A percentile compares a stretch with the other conserved stretches of the same genome.
Conservation (phyloP, 2,329 filamentous ascomycete species). For the Fusarium papillatum region DNA sequence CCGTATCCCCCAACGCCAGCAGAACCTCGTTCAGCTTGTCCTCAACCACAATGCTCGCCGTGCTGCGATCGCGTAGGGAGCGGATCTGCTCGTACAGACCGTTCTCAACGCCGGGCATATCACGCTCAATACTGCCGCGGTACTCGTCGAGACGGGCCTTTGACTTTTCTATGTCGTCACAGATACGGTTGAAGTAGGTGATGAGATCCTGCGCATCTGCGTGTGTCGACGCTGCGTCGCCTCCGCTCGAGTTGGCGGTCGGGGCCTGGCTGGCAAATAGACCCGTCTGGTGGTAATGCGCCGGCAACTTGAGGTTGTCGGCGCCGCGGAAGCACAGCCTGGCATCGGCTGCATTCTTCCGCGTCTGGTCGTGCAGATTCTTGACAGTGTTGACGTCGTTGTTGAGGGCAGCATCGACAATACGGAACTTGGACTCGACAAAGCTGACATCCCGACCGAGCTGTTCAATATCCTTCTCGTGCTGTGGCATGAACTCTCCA, state of each 20-base stretch:
- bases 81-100: constrained; percentile 60
- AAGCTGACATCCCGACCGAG: constrained; percentile 62
- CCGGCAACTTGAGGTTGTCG: constrained; percentile 80
- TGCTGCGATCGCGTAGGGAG: constrained; percentile 51
- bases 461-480: constrained; percentile 62
- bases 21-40: constrained; percentile 56
- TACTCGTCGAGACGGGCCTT: constrained; percentile 59
- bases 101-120: constrained; percentile 63
- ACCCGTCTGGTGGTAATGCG: constrained; percentile 64
- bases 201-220: constrained; percentile 58
- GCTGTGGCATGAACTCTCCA: constrained; percentile 73
- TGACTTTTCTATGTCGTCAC: constrained; percentile 58
- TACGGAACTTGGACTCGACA: constrained; percentile 62
- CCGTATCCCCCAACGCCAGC: constrained; percentile 54
- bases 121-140: constrained; percentile 60
- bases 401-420: constrained; percentile 59
- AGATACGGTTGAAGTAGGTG: constrained; percentile 60
- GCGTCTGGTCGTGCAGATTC: constrained; percentile 69
- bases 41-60: constrained; percentile 47
- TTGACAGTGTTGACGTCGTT: constrained; percentile 74
- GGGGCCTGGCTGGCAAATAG: constrained; percentile 55
- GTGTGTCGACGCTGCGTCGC: constrained; percentile 52
- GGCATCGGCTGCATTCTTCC: constrained; percentile 78
- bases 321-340: constrained; percentile 80
- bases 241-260: constrained; percentile 43